phyloP scores from a whole-genome alignment of 1,139 yeast genomes.

The Candida pseudoviswanathii region DNA sequence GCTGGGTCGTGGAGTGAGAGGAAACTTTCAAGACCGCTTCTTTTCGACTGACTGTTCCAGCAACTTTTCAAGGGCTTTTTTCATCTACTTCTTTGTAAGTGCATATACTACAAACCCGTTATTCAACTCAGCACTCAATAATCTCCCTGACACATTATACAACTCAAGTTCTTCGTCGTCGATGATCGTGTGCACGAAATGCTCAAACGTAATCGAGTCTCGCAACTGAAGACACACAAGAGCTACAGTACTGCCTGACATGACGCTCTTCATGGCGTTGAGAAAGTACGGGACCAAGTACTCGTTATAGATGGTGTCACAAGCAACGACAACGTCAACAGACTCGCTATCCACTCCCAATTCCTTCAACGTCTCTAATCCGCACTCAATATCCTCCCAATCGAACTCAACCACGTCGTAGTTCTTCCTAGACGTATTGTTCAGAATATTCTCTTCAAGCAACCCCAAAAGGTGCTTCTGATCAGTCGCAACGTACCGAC shows the following conservation, averaged over 20 bases:
- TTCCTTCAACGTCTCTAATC: conserved; percentile 23
- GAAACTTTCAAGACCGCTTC: background rate
- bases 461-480: conserved; percentile 59
- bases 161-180: conserved; percentile 21
- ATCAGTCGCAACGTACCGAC: conserved; percentile 59
- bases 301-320: conserved; percentile 74
- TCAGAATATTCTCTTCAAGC: conserved; percentile 44
- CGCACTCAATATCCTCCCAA: conserved; percentile 59
- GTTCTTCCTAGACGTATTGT: conserved; percentile 26
- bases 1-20: background rate
- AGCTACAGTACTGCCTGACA: conserved; percentile 33
- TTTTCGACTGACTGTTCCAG: no score
- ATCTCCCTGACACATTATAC: conserved; percentile 28
- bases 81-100: background rate
- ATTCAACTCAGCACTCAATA: conserved; percentile 30
- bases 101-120: conserved; percentile 49
- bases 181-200: conserved; percentile 38
- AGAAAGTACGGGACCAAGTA: conserved; percentile 57
- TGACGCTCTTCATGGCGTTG: conserved; percentile 37
- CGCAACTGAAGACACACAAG: conserved; percentile 59
- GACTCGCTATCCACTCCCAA: conserved; percentile 8
- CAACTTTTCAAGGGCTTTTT: background rate
- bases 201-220: conserved; percentile 52
- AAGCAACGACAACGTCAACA: conserved; percentile 58
- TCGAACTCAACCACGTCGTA: conserved; percentile 57